A percentile compares a stretch with the other conserved stretches of the same genome.
phyloP scores from a whole-genome alignment of 225 moss, liverwort and hornwort species.

The Sphagnum contortum region DNA sequence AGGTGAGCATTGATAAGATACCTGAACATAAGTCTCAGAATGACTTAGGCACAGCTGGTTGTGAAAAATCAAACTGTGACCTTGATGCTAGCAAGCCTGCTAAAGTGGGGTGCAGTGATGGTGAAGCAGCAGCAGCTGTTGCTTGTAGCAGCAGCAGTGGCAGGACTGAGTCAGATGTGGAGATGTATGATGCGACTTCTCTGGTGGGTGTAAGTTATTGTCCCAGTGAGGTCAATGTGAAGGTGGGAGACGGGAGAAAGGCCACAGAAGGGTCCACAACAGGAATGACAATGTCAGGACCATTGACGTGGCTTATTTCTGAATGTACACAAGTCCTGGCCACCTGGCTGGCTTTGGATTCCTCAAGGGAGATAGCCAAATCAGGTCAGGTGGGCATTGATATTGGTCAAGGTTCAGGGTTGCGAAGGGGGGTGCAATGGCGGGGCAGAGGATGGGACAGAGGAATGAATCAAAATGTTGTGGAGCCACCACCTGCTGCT shows the following conservation, averaged over 20 bases:
- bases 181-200: slow-evolving; percentile 68
- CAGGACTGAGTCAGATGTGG: slow-evolving; percentile 44
- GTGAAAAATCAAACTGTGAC: slow-evolving; percentile 17
- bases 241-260: slow-evolving; percentile 27
- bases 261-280: slow-evolving; percentile 18
- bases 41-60: slow-evolving; percentile 12
- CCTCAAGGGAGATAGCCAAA: slow-evolving; percentile 57
- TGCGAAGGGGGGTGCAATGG: slow-evolving; percentile 52
- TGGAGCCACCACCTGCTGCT: slow-evolving; percentile 40
- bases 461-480: slow-evolving; percentile 31
- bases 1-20: slow-evolving; percentile 27
- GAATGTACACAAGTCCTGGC: slow-evolving; percentile 65
- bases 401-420: slow-evolving; percentile 29
- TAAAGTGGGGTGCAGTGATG: slow-evolving; percentile 36
- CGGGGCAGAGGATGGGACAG: slow-evolving; percentile 65
- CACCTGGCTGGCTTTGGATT: slow-evolving; percentile 65
- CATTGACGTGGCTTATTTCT: slow-evolving; percentile 59
- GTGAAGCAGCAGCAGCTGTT: slow-evolving; percentile 28
- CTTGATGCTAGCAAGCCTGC: slow-evolving; percentile 32
- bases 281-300: slow-evolving; percentile 25
- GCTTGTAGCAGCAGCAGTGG: slow-evolving; percentile 26
- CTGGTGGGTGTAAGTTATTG: slow-evolving; percentile 18
- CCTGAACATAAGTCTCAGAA: slow-evolving; percentile 18
- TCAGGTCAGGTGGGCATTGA: slow-evolving; percentile 55
- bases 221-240: slow-evolving; percentile 9